These are phyloP conservation scores for Asterophora lycoperdoides DNA, from an alignment of 768 basidiomycete genomes.

Conservation along the genomic window DNA sequence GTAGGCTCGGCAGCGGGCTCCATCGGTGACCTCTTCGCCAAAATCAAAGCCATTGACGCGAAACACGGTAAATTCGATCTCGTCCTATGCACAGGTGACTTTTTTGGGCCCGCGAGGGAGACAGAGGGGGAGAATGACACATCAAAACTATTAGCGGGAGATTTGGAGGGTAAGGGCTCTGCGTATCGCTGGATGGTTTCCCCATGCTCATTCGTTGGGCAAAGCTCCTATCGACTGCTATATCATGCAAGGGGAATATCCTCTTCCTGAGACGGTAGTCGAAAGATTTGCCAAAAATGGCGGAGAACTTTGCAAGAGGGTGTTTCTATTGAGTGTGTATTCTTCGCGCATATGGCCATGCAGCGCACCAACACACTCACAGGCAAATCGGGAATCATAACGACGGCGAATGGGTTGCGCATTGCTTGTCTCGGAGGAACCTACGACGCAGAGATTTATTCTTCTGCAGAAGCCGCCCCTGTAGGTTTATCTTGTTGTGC, in stretches of 20 bases:
- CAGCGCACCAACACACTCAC: background rate
- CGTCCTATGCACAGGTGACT: constrained; percentile 78
- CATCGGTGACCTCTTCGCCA: constrained; percentile 70
- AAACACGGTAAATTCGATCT: constrained; percentile 94
- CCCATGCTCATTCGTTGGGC: constrained; percentile 8
- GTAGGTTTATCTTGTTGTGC: constrained; percentile 35
- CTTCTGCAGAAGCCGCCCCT: constrained; percentile 56
- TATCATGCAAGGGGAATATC: constrained; percentile 82
- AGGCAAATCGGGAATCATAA: constrained; percentile 82
- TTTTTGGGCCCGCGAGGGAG: constrained; percentile 59
- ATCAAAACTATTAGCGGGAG: constrained; percentile 58
- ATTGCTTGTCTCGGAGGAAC: constrained; percentile 84
- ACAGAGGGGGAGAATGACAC: constrained; percentile 47
- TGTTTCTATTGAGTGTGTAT: constrained; percentile 79
- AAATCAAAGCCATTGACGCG: constrained; percentile 78
- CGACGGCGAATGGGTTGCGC: constrained; percentile 73
- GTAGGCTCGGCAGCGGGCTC: constrained; percentile 79
- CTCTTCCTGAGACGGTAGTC: constrained; percentile 68
- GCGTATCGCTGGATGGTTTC: background rate
- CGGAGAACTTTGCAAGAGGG: constrained; percentile 76
- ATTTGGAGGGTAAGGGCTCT: constrained; percentile 51
- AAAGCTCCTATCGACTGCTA: constrained; percentile 90
- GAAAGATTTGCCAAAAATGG: constrained; percentile 72
- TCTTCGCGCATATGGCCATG: background rate
- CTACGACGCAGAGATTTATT: constrained; percentile 60